phyloP scores from a whole-genome alignment of 106 monocot species.

The Cymbidium sinense region DNA sequence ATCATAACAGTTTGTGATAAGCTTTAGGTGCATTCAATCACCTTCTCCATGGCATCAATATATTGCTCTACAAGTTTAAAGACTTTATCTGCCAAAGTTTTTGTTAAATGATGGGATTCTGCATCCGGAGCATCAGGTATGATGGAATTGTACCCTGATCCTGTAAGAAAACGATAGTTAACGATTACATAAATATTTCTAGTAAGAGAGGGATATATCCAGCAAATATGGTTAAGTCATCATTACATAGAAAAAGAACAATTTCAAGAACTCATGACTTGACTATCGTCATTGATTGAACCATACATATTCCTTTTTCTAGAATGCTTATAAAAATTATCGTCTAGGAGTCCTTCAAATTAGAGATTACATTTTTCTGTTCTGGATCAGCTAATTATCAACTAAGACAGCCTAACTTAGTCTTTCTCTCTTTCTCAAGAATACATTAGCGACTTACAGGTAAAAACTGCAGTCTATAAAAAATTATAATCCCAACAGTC shows the following conservation, averaged over 20 bases:
- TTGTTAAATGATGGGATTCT: conserved; percentile 65
- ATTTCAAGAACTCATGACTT: background rate
- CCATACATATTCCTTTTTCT: too few species aligned
- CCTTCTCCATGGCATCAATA: conserved; percentile 98
- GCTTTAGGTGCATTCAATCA: conserved; percentile 11
- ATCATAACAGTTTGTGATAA: background rate
- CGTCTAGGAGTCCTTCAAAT: too few species aligned
- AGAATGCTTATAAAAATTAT: too few species aligned
- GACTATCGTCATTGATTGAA: too few species aligned
- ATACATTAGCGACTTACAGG: too few species aligned
- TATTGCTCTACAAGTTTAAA: conserved; percentile 65
- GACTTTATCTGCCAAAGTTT: conserved; percentile 50
- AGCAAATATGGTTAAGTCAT: background rate
- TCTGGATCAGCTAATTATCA: too few species aligned
- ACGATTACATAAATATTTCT: background rate
- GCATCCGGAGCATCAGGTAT: conserved; percentile 71
- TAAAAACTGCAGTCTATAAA: too few species aligned
- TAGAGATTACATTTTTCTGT: too few species aligned
- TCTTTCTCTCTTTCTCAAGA: too few species aligned
- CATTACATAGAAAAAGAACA: background rate
- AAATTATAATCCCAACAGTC: too few species aligned
- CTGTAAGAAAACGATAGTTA: conserved; percentile 25
- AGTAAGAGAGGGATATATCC: background rate
- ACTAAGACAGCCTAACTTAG: too few species aligned
- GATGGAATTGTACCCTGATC: conserved; percentile 73